These are phyloP conservation scores for Rubia yunnanensis DNA, from an alignment of 257 asterid genomes.

Conservation along the genomic window DNA sequence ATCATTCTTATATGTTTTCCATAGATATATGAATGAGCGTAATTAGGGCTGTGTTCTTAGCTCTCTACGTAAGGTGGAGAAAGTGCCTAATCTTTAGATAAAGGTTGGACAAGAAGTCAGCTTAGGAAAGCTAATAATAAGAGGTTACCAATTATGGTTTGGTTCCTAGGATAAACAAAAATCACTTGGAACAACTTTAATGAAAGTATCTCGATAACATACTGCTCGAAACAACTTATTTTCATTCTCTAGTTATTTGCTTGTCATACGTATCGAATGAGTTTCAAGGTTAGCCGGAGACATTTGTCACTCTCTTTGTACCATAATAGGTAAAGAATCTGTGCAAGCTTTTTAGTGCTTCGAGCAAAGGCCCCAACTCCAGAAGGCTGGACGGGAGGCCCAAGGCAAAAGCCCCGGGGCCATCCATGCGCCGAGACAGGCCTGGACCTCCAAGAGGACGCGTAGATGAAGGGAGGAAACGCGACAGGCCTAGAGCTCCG, in stretches of 20 bases:
- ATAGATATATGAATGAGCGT: neutral
- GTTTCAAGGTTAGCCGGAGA: neutral
- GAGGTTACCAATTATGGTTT: neutral
- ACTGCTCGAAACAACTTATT: neutral
- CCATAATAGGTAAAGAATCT: conserved; percentile 54
- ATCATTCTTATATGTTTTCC: neutral
- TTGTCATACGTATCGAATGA: neutral
- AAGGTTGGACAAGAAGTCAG: neutral
- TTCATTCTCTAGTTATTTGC: neutral
- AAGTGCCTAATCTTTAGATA: neutral
- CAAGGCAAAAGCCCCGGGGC: conserved; percentile 22
- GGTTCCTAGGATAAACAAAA: neutral
- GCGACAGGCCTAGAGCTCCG: neutral
- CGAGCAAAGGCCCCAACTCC: conserved; percentile 28
- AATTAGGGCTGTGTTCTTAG: neutral
- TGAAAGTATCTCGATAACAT: neutral
- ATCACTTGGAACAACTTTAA: neutral
- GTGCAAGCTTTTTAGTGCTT: conserved; percentile 48
- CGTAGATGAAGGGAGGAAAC: neutral
- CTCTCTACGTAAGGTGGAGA: neutral
- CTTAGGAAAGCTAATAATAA: neutral
- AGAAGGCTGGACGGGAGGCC: conserved; percentile 19
- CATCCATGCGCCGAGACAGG: conserved; percentile 19
- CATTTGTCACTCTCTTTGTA: conserved; percentile 10
- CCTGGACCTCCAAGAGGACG: conserved; percentile 15